Evolutionary conservation across 257 asterid species (phyloP).

Genomic region (Jacaranda copaia): DNA sequence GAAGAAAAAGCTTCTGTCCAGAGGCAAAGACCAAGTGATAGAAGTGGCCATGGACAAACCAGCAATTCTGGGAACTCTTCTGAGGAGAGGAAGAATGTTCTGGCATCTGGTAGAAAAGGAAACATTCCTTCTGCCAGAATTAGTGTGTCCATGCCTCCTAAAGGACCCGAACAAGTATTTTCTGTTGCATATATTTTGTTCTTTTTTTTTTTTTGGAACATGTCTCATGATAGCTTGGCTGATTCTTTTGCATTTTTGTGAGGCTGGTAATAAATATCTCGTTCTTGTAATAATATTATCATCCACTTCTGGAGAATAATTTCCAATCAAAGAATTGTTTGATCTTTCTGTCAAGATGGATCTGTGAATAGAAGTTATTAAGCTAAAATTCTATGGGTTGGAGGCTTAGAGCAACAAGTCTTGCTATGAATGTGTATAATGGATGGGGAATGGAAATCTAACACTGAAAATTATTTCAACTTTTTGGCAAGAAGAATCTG

Average conservation of each 20-base stretch:
- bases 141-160: constrained; percentile 69
- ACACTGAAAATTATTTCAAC: constrained; percentile 48
- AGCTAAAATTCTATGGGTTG: no score
- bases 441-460: neutral
- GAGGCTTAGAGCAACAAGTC: no score
- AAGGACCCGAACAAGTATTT: constrained; percentile 74
- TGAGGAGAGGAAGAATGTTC: constrained; percentile 59
- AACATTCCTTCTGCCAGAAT: constrained; percentile 57
- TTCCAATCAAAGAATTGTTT: neutral
- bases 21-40: constrained; percentile 73
- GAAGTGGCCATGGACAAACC: constrained; percentile 59
- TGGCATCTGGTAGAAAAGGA: constrained; percentile 52
- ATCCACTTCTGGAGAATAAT: neutral
- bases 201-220: neutral
- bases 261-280: neutral
- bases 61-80: constrained; percentile 58
- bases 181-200: constrained; percentile 17
- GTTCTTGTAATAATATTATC: neutral
- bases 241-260: constrained; percentile 8
- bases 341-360: neutral
- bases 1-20: constrained; percentile 72
- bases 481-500: neutral
- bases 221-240: neutral
- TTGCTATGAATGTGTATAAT: no score
- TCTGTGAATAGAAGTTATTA: neutral